Percentiles rank a stretch among this genome's conserved stretches.
phyloP scores from a whole-genome alignment of 2,329 filamentous ascomycete species.

The Arachnomyces sp. region DNA sequence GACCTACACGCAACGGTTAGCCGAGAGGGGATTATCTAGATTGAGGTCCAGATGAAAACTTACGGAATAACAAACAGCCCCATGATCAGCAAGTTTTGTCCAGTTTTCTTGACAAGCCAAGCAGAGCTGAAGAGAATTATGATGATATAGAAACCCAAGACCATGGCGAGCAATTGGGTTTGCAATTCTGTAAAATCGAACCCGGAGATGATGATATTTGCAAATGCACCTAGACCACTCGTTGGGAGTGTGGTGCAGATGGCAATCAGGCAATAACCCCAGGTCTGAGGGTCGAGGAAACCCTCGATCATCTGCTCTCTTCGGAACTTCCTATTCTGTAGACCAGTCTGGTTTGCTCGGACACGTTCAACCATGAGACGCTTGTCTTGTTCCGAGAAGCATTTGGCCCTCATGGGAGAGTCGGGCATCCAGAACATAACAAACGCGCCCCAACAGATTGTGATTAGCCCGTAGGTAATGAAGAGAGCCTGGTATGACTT shows the following conservation, averaged over 20 bases:
- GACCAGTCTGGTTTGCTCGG: constrained; percentile 52
- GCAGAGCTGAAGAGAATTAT: constrained; percentile 57
- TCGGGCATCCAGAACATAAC: constrained; percentile 59
- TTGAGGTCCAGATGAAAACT: constrained; percentile 21
- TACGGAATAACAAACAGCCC: constrained; percentile 56
- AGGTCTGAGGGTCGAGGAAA: constrained; percentile 57
- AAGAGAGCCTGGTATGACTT: constrained; percentile 63
- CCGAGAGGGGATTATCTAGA: neutral
- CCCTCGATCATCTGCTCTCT: constrained; percentile 49
- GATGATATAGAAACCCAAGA: constrained; percentile 65
- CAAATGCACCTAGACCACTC: constrained; percentile 62
- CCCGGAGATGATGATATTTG: constrained; percentile 64
- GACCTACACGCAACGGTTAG: constrained; percentile 37
- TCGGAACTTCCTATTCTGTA: constrained; percentile 50
- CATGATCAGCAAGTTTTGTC: constrained; percentile 63
- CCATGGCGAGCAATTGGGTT: constrained; percentile 67
- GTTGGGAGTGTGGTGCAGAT: constrained; percentile 67
- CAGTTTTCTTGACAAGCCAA: constrained; percentile 59
- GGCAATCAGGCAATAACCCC: constrained; percentile 56
- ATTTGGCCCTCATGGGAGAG: constrained; percentile 63
- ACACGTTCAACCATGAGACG: constrained; percentile 54
- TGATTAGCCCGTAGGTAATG: constrained; percentile 55
- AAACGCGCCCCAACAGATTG: constrained; percentile 56
- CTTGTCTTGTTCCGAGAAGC: constrained; percentile 59
- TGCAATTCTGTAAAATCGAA: constrained; percentile 58